phyloP scores from a whole-genome alignment of 1,284 basidiomycete species.

The Farysia itapuensis region DNA sequence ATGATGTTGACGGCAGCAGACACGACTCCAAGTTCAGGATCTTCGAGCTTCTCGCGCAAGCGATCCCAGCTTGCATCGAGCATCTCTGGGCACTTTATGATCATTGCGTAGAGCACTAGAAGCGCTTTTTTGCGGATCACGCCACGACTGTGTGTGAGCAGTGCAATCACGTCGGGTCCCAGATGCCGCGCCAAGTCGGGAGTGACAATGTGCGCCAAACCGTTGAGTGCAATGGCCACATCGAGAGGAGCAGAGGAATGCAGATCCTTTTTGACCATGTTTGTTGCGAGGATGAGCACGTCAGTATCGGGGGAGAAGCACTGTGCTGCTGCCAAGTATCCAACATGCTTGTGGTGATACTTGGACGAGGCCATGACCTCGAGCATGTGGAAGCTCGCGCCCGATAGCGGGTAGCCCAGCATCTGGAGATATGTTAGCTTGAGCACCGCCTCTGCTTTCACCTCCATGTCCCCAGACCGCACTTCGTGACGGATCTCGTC shows the following conservation, averaged over 20 bases:
- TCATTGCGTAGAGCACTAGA: slow-evolving; percentile 69
- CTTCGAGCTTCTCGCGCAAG: slow-evolving; percentile 71
- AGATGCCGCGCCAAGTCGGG: slow-evolving; percentile 86
- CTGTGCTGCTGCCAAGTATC: slow-evolving; percentile 90
- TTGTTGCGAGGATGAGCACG: slow-evolving; percentile 95
- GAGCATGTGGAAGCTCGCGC: slow-evolving; percentile 73
- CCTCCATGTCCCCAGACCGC: slow-evolving; percentile 89
- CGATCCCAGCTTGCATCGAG: slow-evolving; percentile 60
- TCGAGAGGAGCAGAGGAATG: slow-evolving; percentile 72
- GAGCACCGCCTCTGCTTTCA: slow-evolving; percentile 90
- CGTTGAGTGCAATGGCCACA: slow-evolving; percentile 79
- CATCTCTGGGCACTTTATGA: slow-evolving; percentile 46
- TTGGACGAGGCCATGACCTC: slow-evolving; percentile 95
- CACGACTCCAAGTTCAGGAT: slow-evolving; percentile 70
- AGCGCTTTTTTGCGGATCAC: slow-evolving; percentile 83
- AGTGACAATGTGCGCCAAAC: slow-evolving; percentile 83
- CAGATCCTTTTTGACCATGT: slow-evolving; percentile 95
- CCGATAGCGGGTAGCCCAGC: slow-evolving; percentile 69
- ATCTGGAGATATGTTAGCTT: slow-evolving; percentile 97
- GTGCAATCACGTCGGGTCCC: slow-evolving; percentile 78
- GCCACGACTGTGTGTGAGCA: slow-evolving; percentile 87
- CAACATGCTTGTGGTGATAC: slow-evolving; percentile 89
- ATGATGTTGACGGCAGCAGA: slow-evolving; percentile 90
- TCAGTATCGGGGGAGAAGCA: slow-evolving; percentile 93
- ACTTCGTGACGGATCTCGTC: slow-evolving; percentile 84